Percentiles rank a stretch among this genome's conserved stretches.
These are phyloP conservation scores for Xylariaceae sp. DNA, from an alignment of 2,329 filamentous ascomycete genomes.

Conservation along the genomic window DNA sequence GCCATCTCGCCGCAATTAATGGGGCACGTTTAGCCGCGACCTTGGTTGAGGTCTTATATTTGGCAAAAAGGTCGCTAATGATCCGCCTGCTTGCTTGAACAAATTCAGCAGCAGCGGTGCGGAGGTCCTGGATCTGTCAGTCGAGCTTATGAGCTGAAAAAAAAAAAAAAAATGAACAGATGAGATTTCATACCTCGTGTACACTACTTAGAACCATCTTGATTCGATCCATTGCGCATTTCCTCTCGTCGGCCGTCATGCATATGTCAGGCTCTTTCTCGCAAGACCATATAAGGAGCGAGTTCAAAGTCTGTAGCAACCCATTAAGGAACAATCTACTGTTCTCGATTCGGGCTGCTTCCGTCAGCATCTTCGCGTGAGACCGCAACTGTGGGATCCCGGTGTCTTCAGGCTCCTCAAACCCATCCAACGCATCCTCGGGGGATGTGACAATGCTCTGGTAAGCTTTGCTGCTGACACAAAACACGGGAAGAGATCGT, in stretches of 20 bases:
- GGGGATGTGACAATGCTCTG: slow-evolving; percentile 44
- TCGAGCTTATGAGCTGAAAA: neutral
- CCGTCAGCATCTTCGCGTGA: slow-evolving; percentile 51
- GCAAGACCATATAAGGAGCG: slow-evolving; percentile 12
- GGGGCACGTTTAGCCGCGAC: slow-evolving; percentile 4
- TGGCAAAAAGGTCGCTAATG: slow-evolving; percentile 5
- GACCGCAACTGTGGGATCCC: slow-evolving; percentile 49
- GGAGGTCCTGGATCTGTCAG: slow-evolving; percentile 6
- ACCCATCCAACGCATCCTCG: slow-evolving; percentile 39
- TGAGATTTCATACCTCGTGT: slow-evolving; percentile 5
- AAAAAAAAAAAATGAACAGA: no score
- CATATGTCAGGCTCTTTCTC: neutral
- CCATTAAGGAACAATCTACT: slow-evolving; percentile 42
- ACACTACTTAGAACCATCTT: slow-evolving; percentile 4
- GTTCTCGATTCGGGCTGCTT: slow-evolving; percentile 25
- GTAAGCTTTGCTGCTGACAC: slow-evolving; percentile 52
- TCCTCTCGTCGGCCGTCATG: slow-evolving; percentile 25
- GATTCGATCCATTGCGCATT: slow-evolving; percentile 8
- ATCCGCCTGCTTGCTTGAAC: slow-evolving; percentile 1
- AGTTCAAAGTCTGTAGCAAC: slow-evolving; percentile 33
- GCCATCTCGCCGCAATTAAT: slow-evolving; percentile 7
- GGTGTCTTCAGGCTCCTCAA: slow-evolving; percentile 42
- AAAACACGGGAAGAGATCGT: slow-evolving; percentile 51
- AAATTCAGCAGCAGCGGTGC: neutral
- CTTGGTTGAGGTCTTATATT: slow-evolving; percentile 1